Base-by-base conservation (phyloP, 345 rosid genomes). In the Ceriops decandra region DNA sequence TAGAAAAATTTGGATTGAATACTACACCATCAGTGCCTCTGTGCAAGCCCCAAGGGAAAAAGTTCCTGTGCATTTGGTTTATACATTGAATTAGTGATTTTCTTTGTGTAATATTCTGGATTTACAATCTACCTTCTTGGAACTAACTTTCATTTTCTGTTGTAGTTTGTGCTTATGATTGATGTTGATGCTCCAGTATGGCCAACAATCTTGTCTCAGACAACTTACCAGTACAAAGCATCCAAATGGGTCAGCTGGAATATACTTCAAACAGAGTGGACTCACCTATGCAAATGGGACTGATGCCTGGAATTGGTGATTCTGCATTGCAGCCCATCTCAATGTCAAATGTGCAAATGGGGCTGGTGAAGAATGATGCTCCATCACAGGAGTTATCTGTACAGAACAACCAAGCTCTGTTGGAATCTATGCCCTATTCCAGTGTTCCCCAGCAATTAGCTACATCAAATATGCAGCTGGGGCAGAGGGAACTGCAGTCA, bases 161-260 rank as follows among this genome's bases (percentile, higher is more conserved):
- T 42, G 49, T 17, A 42, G 49, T 42, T 10, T 11, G 15, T 42
- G 49, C 5, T 11, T 42, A 2, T 42, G 17, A 42, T 38, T 42
- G 17, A 42, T 42, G 49, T 13, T 13, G 49, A 15, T 42, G 5
- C 17, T 42, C 49, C 15, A 72, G 60, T 49, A 84, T 89, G 92
- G 77, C 85, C 24, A 79, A 85, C 71, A 68, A 86, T 81, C 78
- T 89, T 38, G 82, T 81, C 15, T 79, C 86, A 26, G 85, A 86
- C 68, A 78, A 76, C 32, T 63, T 84, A 46, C 57, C 83, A 3
- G 70, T 81, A 42, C 79, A 76, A 59, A 74, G 81, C 64, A 67
- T 64, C 69, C 76, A 83, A 59, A 72, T 80, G 80, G 72, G 77
- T 76, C 81, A 80, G 73, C 72, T 83, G 72, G 88, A 85, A 72